Base-by-base conservation (phyloP, 768 basidiomycete genomes). In the Cystofilobasidium capitatum region DNA sequence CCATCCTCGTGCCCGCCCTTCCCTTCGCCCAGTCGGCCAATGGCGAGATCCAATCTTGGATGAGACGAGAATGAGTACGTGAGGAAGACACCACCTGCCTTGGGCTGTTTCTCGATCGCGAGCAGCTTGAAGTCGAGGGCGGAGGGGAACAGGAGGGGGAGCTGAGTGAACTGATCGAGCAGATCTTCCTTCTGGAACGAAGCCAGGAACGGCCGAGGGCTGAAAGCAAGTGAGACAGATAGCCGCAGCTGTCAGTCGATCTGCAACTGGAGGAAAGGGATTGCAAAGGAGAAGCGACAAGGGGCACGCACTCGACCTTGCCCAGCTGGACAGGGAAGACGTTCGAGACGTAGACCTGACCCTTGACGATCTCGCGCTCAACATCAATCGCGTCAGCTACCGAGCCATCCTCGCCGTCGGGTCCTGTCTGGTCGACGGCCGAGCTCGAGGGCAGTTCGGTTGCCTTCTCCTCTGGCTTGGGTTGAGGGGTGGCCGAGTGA, bases 41-140 rank as follows among this genome's bases (percentile, higher is more conserved):
- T 3, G 36, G 16, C 58, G 13, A 44, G 37, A 12, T 37, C 40
- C 7, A 36, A 59, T 6, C 40, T 7, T 14, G 58, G 36, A 22
- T 16, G 60, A 49, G 33, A 49, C 47, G 36, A 39, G 58, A 54
- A 69, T 3, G 62, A 26, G 58, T 64, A 64, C 6, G 55, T 57
- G 10, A 69, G 17, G 55, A 69, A 69, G 31, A 69, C 68, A 10
- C 68, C 68, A 22, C 68, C 68, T 13, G 44, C 68, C n/a, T 69
- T 69, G 3, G 58, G 55, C 47, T 69, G 68, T 40, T 64, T 58
- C 35, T 64, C 68, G 2, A 58, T 49, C 36, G 44, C 49, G 47
- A 69, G 54, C 17, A 64, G 62, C 20, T 35, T 59, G 45, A 69
- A 69, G 20, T 51, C 49, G 49, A 55, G 51, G 8, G 17, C 51